A percentile compares a stretch with the other conserved stretches of the same genome.
phyloP scores from a whole-genome alignment of 116 monocot species.

The Zostera marina region DNA sequence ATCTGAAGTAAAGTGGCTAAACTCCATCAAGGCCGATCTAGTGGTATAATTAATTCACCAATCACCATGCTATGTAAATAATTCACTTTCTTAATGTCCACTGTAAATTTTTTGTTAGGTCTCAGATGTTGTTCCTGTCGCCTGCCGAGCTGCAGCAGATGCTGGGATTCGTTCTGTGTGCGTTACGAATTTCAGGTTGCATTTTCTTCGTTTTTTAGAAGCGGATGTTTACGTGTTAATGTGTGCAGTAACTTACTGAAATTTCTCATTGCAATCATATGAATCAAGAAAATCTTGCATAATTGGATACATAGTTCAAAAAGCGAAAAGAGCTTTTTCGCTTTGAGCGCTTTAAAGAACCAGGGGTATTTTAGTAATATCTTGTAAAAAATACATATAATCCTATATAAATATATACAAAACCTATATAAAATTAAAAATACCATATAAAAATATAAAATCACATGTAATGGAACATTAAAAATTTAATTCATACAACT shows the following conservation, averaged over 20 bases:
- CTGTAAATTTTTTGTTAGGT: slow-evolving; percentile 24
- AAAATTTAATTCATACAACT: too few species aligned
- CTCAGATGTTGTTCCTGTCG: slow-evolving; percentile 95
- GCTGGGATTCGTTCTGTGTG: slow-evolving; percentile 89
- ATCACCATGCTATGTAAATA: background rate
- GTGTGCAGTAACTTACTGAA: background rate
- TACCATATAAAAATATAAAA: too few species aligned
- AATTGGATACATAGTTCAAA: too few species aligned
- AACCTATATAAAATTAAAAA: too few species aligned
- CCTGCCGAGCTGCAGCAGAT: slow-evolving; percentile 90
- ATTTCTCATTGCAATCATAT: background rate
- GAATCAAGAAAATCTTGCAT: background rate
- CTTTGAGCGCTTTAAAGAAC: too few species aligned
- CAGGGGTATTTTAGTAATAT: too few species aligned
- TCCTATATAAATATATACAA: too few species aligned
- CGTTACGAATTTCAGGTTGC: slow-evolving; percentile 93
- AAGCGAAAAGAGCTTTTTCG: too few species aligned
- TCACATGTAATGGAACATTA: too few species aligned
- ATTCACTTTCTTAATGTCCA: background rate
- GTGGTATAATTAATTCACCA: slow-evolving; percentile 37
- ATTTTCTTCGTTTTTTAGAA: background rate
- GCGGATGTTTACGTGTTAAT: background rate
- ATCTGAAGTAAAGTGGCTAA: slow-evolving; percentile 80
- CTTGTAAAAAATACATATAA: too few species aligned
- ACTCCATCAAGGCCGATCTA: slow-evolving; percentile 79